These are phyloP conservation scores for Vitis riparia DNA, from an alignment of 164 flowering plant genomes.

Conservation along the genomic window DNA sequence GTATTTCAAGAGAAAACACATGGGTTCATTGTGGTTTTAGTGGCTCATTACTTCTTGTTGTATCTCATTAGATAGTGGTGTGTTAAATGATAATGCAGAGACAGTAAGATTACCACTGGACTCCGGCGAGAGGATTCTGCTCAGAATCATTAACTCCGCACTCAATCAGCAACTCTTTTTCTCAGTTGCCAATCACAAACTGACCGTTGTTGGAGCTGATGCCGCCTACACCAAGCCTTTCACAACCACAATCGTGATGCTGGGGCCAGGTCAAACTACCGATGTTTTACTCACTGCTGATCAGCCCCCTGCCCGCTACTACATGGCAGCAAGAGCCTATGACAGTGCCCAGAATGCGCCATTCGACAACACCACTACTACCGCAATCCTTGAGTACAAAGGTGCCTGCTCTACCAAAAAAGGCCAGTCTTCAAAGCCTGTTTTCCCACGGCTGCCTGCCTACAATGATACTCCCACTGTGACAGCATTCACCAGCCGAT, in stretches of 20 bases:
- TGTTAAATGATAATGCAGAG: conserved; percentile 26
- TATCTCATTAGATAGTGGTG: too few relatives aligned
- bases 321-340: conserved; percentile 86
- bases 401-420: conserved; percentile 24
- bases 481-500: conserved; percentile 43
- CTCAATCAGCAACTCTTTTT: conserved; percentile 68
- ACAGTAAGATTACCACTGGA: conserved; percentile 39
- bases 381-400: conserved; percentile 76
- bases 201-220: conserved; percentile 56
- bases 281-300: conserved; percentile 71
- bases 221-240: conserved; percentile 57
- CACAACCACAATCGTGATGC: conserved; percentile 45
- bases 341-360: conserved; percentile 52
- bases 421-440: conserved; percentile 25
- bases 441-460: conserved; percentile 58
- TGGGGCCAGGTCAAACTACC: conserved; percentile 83
- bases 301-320: conserved; percentile 76
- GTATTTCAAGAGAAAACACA: too few relatives aligned
- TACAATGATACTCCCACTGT: conserved; percentile 71
- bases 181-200: conserved; percentile 52
- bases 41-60: too few relatives aligned
- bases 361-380: conserved; percentile 90
- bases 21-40: too few relatives aligned
- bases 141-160: conserved; percentile 65
- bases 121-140: conserved; percentile 49